Percentiles rank a stretch among this genome's conserved stretches.
Conservation (phyloP, 1,284 basidiomycete species). For the Kalmanozyma brasiliensis region DNA sequence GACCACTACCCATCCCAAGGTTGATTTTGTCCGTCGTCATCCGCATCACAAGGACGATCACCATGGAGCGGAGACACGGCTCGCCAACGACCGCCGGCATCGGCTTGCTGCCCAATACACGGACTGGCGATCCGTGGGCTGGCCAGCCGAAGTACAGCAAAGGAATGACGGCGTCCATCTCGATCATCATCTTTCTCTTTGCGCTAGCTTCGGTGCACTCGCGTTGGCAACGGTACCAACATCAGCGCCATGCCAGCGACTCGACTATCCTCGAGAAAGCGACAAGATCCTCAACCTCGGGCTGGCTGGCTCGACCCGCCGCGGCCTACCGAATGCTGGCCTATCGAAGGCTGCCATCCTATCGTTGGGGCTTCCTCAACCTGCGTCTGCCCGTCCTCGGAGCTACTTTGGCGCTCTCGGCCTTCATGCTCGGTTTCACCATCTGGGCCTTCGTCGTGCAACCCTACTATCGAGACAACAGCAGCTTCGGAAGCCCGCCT, state of each 20-base stretch:
- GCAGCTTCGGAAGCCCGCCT: constrained; percentile 53
- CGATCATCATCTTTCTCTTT: constrained; percentile 30
- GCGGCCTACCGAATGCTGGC: constrained; percentile 30
- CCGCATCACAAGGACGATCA: background rate
- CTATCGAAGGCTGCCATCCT: constrained; percentile 24
- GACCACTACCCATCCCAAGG: too few species aligned
- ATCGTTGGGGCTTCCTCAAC: constrained; percentile 31
- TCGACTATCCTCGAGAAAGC: background rate
- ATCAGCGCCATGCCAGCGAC: background rate
- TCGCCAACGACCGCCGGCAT: constrained; percentile 35
- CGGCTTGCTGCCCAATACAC: constrained; percentile 31
- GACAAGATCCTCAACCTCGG: background rate
- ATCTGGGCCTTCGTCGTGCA: constrained; percentile 49
- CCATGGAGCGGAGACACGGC: constrained; percentile 29
- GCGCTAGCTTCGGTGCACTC: constrained; percentile 11
- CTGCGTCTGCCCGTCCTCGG: constrained; percentile 44
- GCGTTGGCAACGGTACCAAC: constrained; percentile 18
- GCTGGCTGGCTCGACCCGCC: constrained; percentile 6
- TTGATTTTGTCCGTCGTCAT: too few species aligned
- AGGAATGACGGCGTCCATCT: constrained; percentile 29
- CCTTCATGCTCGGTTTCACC: constrained; percentile 47
- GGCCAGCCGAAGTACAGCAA: constrained; percentile 50
- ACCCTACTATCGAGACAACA: constrained; percentile 53
- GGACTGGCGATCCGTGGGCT: constrained; percentile 44
- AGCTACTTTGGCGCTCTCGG: constrained; percentile 32